Conservation (phyloP, 2,329 filamentous ascomycete species). For the Cadophora sp. region DNA sequence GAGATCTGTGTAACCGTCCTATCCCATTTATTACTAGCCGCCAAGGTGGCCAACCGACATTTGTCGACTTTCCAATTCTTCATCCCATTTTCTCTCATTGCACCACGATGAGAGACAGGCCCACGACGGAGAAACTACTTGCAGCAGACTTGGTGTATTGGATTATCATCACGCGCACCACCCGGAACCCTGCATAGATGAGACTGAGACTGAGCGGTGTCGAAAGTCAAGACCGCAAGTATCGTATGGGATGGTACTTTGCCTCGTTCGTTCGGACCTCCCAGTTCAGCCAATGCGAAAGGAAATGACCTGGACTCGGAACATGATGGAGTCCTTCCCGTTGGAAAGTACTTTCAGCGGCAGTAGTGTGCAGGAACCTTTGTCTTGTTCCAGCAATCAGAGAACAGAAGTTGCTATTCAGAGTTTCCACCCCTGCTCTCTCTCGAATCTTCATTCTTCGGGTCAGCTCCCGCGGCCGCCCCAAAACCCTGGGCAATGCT, state of each 20-base stretch:
- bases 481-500: neutral
- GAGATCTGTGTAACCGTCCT: constrained; percentile 28
- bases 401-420: neutral
- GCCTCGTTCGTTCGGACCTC: constrained; percentile 3
- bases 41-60: constrained; percentile 20
- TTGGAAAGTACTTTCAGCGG: constrained; percentile 3
- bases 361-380: constrained; percentile 5
- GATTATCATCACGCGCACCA: constrained; percentile 22
- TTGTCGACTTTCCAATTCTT: constrained; percentile 8
- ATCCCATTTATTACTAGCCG: constrained; percentile 24
- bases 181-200: constrained; percentile 23
- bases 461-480: neutral
- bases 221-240: neutral
- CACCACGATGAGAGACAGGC: neutral
- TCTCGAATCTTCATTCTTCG: neutral
- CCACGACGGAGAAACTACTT: neutral
- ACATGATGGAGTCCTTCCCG: neutral
- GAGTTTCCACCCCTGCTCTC: neutral
- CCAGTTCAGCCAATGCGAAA: constrained; percentile 1
- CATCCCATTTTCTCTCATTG: constrained; percentile 11
- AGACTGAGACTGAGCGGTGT: constrained; percentile 18
- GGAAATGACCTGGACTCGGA: neutral
- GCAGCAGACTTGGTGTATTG: neutral
- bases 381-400: constrained; percentile 9
- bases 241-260: constrained; percentile 4